Conservation (phyloP, 192 early-diverging fungal species). For the Allomyces javanicus region DNA sequence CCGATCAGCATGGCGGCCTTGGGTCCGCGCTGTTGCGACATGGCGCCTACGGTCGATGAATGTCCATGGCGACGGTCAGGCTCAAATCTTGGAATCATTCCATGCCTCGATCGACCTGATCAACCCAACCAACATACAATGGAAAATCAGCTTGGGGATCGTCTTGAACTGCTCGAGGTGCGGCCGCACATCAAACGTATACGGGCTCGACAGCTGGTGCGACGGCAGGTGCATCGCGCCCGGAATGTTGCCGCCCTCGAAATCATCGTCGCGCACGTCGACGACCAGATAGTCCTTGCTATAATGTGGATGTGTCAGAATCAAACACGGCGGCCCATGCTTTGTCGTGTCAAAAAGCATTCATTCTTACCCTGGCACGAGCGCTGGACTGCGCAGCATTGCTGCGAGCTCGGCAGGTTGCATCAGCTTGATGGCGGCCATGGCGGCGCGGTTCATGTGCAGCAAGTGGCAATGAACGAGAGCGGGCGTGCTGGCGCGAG, state of each 20-base stretch:
- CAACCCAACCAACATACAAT: too few species aligned
- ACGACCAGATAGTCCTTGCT: neutral
- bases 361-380: neutral
- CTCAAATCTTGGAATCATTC: too few species aligned
- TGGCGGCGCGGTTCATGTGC: neutral
- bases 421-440: neutral
- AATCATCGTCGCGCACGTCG: constrained; percentile 3
- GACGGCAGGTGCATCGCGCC: neutral
- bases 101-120: too few species aligned
- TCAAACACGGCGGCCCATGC: neutral
- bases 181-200: neutral
- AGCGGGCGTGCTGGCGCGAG: too few species aligned
- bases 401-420: neutral
- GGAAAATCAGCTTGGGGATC: too few species aligned
- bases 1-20: neutral
- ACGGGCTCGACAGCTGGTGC: neutral
- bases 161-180: too few species aligned
- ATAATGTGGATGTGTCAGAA: neutral
- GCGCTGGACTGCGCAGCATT: neutral
- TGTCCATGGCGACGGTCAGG: too few species aligned
- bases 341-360: too few species aligned
- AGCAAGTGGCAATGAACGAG: too few species aligned
- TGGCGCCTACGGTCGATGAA: too few species aligned
- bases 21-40: neutral
- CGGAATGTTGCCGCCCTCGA: constrained; percentile 1